Conservation (phyloP, 441 rosid species). For the Flueggea neowawraea region DNA sequence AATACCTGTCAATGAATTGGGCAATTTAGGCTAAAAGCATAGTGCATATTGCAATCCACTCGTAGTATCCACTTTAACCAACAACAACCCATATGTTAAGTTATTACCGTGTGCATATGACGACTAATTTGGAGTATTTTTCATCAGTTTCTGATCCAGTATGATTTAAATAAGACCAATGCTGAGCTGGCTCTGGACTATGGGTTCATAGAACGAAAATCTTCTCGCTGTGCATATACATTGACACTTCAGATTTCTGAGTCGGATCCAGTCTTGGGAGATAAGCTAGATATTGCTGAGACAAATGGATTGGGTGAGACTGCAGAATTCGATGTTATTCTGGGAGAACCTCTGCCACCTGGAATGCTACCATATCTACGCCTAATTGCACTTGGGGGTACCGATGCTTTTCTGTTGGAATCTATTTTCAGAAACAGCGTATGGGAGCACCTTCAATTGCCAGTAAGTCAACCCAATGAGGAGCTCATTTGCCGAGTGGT, state of each 20-base stretch:
- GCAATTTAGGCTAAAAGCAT: too few species aligned
- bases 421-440: constrained; percentile 74
- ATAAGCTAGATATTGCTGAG: constrained; percentile 92
- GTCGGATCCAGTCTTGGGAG: constrained; percentile 60
- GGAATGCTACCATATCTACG: constrained; percentile 73
- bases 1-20: too few species aligned
- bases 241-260: constrained; percentile 73
- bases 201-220: constrained; percentile 71
- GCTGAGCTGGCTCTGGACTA: constrained; percentile 91
- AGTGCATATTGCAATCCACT: too few species aligned
- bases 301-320: constrained; percentile 68
- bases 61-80: too few species aligned
- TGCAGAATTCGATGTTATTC: constrained; percentile 56
- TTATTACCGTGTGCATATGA: too few species aligned
- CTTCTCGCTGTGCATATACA: constrained; percentile 66
- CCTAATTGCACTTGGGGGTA: constrained; percentile 75
- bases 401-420: constrained; percentile 89
- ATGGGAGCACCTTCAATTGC: constrained; percentile 90
- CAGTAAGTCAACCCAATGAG: constrained; percentile 77
- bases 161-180: constrained; percentile 81
- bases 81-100: too few species aligned
- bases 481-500: constrained; percentile 79
- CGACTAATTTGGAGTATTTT: constrained; percentile 6
- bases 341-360: constrained; percentile 69
- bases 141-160: constrained; percentile 78